These are phyloP conservation scores for Coemansia sp. DNA, from an alignment of 192 early-diverging fungal genomes.

Conservation along the genomic window DNA sequence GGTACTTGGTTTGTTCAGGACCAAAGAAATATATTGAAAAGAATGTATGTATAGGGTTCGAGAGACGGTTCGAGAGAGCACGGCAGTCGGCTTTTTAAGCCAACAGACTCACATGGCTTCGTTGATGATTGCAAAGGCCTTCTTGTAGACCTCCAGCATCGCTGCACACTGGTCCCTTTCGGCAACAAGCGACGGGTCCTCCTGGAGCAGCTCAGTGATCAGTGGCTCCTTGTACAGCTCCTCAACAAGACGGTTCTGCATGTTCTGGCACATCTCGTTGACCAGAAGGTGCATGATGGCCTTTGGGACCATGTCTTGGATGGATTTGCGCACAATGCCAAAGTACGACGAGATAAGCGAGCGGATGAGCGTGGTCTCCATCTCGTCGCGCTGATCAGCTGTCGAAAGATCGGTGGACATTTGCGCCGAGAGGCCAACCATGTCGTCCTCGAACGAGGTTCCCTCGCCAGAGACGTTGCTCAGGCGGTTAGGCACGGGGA, in stretches of 20 bases:
- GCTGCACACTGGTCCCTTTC: slow-evolving; percentile 75
- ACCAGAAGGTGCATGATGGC: slow-evolving; percentile 81
- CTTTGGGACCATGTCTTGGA: slow-evolving; percentile 80
- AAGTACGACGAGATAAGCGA: slow-evolving; percentile 80
- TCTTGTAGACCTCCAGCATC: slow-evolving; percentile 76
- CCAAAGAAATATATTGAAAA: neutral
- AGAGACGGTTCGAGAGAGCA: neutral
- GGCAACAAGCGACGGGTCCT: slow-evolving; percentile 69
- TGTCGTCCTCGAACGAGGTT: slow-evolving; percentile 44
- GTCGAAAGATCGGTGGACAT: slow-evolving; percentile 47
- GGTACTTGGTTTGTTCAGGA: neutral
- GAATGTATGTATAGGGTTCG: too few relatives aligned
- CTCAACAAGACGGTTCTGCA: slow-evolving; percentile 76
- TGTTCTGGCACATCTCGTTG: slow-evolving; percentile 68
- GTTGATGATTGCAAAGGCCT: slow-evolving; percentile 67
- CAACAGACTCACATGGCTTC: slow-evolving; percentile 39
- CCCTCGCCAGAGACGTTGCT: slow-evolving; percentile 39
- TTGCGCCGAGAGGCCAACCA: slow-evolving; percentile 46
- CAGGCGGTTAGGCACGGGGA: slow-evolving; percentile 51
- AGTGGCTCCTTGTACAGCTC: slow-evolving; percentile 71
- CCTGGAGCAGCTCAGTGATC: slow-evolving; percentile 69
- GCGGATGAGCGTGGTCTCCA: slow-evolving; percentile 78
- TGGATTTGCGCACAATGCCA: slow-evolving; percentile 74
- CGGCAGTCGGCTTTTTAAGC: neutral
- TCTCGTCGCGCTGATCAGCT: slow-evolving; percentile 65